These are phyloP conservation scores for Knufia petricola DNA, from an alignment of 2,329 filamentous ascomycete genomes.

Conservation along the genomic window DNA sequence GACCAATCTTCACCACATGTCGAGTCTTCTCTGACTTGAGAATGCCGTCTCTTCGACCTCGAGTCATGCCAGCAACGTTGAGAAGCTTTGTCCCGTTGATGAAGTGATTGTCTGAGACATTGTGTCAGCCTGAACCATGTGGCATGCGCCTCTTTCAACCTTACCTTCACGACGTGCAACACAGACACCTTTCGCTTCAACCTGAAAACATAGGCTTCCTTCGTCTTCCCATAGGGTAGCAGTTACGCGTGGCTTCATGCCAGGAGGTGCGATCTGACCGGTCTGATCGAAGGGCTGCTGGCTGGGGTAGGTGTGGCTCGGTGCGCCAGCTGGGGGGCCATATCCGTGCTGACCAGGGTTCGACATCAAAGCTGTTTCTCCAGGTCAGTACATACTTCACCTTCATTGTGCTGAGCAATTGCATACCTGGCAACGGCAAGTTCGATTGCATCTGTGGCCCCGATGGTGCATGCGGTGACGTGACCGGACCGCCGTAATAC, in stretches of 20 bases:
- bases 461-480: slow-evolving; percentile 61
- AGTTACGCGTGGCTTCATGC: slow-evolving; percentile 93
- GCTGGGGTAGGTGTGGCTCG: slow-evolving; percentile 33
- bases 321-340: slow-evolving; percentile 25
- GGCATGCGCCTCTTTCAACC: slow-evolving; percentile 20
- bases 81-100: slow-evolving; percentile 96
- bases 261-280: slow-evolving; percentile 84
- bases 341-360: slow-evolving; percentile 14
- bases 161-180: slow-evolving; percentile 86
- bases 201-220: slow-evolving; percentile 93
- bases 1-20: slow-evolving; percentile 96
- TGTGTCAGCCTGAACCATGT: slow-evolving; percentile 11
- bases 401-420: neutral
- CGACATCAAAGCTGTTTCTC: slow-evolving; percentile 31
- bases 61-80: slow-evolving; percentile 96
- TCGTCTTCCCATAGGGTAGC: slow-evolving; percentile 98
- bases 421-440: slow-evolving; percentile 50
- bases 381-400: slow-evolving; percentile 12
- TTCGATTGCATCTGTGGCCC: slow-evolving; percentile 56
- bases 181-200: slow-evolving; percentile 91
- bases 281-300: slow-evolving; percentile 66
- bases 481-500: slow-evolving; percentile 61
- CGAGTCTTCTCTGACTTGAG: slow-evolving; percentile 95
- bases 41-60: slow-evolving; percentile 88
- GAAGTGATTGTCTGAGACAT: slow-evolving; percentile 78